A percentile compares a stretch with the other conserved stretches of the same genome.
Conservation (phyloP, 805 yeast genomes). For the Wickerhamomyces canadensis region DNA sequence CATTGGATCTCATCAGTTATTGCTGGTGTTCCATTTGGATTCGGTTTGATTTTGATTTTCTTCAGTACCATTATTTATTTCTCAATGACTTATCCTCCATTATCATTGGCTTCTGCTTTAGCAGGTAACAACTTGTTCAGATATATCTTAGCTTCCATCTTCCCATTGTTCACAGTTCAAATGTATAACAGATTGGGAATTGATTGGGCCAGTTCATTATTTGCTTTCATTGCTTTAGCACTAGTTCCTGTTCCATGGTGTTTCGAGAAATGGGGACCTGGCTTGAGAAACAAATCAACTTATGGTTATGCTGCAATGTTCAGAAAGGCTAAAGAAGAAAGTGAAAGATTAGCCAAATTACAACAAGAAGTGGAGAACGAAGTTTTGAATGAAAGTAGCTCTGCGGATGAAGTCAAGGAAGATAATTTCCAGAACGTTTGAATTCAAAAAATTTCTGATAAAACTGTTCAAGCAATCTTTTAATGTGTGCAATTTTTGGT, state of each 20-base stretch:
- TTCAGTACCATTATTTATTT: conserved; percentile 66
- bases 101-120: conserved; percentile 76
- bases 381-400: conserved; percentile 3
- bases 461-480: too few species aligned
- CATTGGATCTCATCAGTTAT: conserved; percentile 77
- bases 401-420: conserved; percentile 1
- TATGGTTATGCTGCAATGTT: conserved; percentile 53
- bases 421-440: background rate
- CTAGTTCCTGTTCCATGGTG: conserved; percentile 74
- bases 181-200: conserved; percentile 69
- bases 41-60: conserved; percentile 66
- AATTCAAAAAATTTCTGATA: background rate
- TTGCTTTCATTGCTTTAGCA: conserved; percentile 59
- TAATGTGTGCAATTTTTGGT: too few species aligned
- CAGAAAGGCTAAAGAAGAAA: conserved; percentile 34
- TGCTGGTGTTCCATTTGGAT: conserved; percentile 77
- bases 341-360: conserved; percentile 10
- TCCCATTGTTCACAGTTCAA: conserved; percentile 83
- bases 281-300: conserved; percentile 48
- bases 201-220: conserved; percentile 75
- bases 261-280: conserved; percentile 53
- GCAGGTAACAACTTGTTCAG: conserved; percentile 84
- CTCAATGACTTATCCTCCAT: conserved; percentile 67
- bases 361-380: conserved; percentile 14
- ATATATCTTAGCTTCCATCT: conserved; percentile 68